Base-by-base conservation (phyloP, 2,329 filamentous ascomycete species). In the Penicillium olsonii region DNA sequence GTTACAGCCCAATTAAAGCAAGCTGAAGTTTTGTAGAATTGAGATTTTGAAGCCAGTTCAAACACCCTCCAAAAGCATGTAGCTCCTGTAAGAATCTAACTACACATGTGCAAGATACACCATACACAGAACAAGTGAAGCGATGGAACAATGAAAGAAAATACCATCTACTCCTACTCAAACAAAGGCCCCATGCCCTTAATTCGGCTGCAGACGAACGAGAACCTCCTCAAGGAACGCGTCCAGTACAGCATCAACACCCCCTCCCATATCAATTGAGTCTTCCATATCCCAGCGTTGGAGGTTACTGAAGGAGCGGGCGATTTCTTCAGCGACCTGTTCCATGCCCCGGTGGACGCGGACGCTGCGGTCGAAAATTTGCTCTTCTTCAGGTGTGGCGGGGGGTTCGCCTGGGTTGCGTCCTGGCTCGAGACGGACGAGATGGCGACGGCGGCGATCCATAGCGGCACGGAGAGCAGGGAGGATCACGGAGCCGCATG, bases 211-310 rank as follows among this genome's bases (percentile, higher is more conserved):
- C 12, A 97, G 90, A 48, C 94, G 77, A 29, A 96, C 91, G 18
- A 99, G 75, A 19, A 99, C 87, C 76, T 99, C 94, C 69, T 99
- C 94, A 27, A 99, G 75, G 55, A 97, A 83, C 0, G 92, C 92
- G 69, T 99, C 94, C 7, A 97, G 73, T 60, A 97, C 95, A 1
- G 88, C 90, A 37, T 85, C 85, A 2, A 96, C 91, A 20, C 92
- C 92, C 37, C 90, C 86, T 0, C 91, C 92, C 92, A 97, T 96
- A 1, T 91, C 90, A 10, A 97, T 90, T 5, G 91, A 90, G 60
- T 90, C 88, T 37, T 85, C 83, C 68, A 87, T 87, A 71, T 99
- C 94, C 71, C 86, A 88, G 55, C 87, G 82, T 69, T 99, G 92
- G 63, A 99, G 90, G 68, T 96, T 91, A 65, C 87, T 87, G 71